Evolutionary conservation across 768 basidiomycete species (phyloP), one percentile per base, ranked within the genome.

Genomic region (Lyophyllum atratum): DNA sequence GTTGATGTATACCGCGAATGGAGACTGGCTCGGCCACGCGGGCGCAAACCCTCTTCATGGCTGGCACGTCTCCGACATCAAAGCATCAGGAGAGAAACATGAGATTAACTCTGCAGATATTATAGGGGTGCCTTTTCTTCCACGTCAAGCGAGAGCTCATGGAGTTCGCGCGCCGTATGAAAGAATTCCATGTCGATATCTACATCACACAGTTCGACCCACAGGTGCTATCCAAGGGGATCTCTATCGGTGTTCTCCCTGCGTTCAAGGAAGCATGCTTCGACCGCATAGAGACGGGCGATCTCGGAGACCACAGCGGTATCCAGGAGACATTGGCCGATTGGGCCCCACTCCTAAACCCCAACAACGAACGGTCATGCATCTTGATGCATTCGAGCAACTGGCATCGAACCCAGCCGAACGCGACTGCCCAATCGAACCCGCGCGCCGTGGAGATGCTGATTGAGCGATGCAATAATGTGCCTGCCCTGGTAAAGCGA

Each of bases 21-120:
- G 83, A 12, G 64, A 70, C 49, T 84, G 81, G 82, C 60, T 82
- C 22, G 71, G 72, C 14, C 69, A 69, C 48, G 62, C 66, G 15
- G 74, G 76, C 33, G 69, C 65, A 29, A 80, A 76, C 42, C 82
- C 84, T 0, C 71, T 85, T 0, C 72, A 70, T 33, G 78, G 79
- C 19, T 85, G 82, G 81, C 75, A 81, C 60, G 49, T 78, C n/a
- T 66, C 76, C 24, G 60, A 70, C n/a, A 73, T 82, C 19, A 66
- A 75, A 31, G 55, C 63, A 15, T 68, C 74, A 0, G 81, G 81
- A n/a, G 59, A 54, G 37, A 71, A 67, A 40, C 58, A 72, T 50
- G 69, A 70, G 5, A 48, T 75, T 42, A 72, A 74, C 47, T 65
- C 73, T 1, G 60, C 66, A 3, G 76, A 80, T 62, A 71, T 75